Base-by-base conservation (phyloP, 2,329 filamentous ascomycete genomes). In the Talaromyces rugulosus region DNA sequence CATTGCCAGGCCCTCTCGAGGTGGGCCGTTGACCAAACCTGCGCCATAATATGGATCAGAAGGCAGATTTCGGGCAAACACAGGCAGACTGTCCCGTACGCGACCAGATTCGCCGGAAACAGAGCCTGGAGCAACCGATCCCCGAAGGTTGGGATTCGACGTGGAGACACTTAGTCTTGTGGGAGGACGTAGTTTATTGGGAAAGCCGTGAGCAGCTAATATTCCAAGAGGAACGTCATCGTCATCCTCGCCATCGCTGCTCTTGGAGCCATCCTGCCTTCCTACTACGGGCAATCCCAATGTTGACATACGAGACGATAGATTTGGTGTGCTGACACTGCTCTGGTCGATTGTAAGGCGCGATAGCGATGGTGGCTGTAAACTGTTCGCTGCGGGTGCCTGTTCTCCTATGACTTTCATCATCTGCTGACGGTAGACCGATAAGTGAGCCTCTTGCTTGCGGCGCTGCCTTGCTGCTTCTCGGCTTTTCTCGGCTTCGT, bases 341-440 rank as follows among this genome's bases (percentile, higher is more conserved):
- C 85, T 86, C 36, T 82, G 78, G 18, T 83, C 80, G 64, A 88
- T 74, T 56, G 79, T 78, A 14, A 85, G 82, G n/a, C 86, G 84
- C 30, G 50, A 53, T 14, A 6, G 14, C 23, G 44, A 18, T 12
- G 59, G 58, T 11, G 82, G 74, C 28, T 58, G 57, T 27, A 59
- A 57, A 16, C 31, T 54, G 52, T 18, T 63, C 11, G 78, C 71
- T 14, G 82, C 77, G 11, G 81, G 75, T 4, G 82, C 74, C 27
- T 86, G 78, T 68, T 94, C 91, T 55, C 92, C 92, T 0, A 92
- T 96, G 33, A 95, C 89, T 77, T 96, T 96, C 90, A 94, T 96
- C 92, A 96, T 96, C 76, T 95, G 90, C 74, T 96, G 92, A 62
- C 92, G 86, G 74, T 96, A 96, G 1, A 96, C 89, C 1, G 91